These are phyloP conservation scores for Leccinum discolor DNA, from an alignment of 1,284 basidiomycete species.

Conservation along the genomic window DNA sequence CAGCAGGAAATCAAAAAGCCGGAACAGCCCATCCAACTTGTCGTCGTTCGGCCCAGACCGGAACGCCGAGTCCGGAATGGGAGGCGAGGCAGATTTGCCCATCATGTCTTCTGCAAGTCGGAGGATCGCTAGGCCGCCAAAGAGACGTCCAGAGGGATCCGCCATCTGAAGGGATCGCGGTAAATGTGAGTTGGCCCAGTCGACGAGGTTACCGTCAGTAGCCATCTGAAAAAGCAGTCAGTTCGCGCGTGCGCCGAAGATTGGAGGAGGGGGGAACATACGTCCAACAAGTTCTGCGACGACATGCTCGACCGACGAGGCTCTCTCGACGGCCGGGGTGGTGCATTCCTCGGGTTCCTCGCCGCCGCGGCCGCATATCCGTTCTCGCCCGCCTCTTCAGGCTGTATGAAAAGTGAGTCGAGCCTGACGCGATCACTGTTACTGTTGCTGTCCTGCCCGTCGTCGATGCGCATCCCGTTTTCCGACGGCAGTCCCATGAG, in stretches of 20 bases:
- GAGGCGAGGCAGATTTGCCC: constrained; percentile 63
- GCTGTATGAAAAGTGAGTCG: constrained; percentile 58
- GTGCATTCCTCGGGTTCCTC: constrained; percentile 34
- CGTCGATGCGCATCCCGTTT: constrained; percentile 35
- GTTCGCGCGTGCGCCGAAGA: background rate
- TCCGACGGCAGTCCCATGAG: constrained; percentile 64
- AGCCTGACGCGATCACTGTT: constrained; percentile 42
- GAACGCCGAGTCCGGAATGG: constrained; percentile 81
- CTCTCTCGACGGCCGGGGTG: constrained; percentile 66
- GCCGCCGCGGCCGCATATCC: constrained; percentile 6
- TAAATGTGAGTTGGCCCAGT: constrained; percentile 86
- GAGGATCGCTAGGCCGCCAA: constrained; percentile 71
- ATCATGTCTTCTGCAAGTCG: constrained; percentile 78
- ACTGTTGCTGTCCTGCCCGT: constrained; percentile 28
- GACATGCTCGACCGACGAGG: constrained; percentile 43
- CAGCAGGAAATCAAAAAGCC: constrained; percentile 85
- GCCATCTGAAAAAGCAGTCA: constrained; percentile 8
- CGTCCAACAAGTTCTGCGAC: constrained; percentile 38
- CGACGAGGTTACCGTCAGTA: constrained; percentile 60
- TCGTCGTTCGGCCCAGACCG: constrained; percentile 68
- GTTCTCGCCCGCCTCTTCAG: constrained; percentile 20
- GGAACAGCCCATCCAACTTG: constrained; percentile 87
- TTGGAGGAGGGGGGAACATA: constrained; percentile 3
- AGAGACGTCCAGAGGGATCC: constrained; percentile 51
- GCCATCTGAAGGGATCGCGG: constrained; percentile 68